A percentile compares a stretch with the other conserved stretches of the same genome.
These are phyloP conservation scores for Staphylotrichum longicolle DNA, from an alignment of 495 filamentous ascomycete species.

Conservation along the genomic window DNA sequence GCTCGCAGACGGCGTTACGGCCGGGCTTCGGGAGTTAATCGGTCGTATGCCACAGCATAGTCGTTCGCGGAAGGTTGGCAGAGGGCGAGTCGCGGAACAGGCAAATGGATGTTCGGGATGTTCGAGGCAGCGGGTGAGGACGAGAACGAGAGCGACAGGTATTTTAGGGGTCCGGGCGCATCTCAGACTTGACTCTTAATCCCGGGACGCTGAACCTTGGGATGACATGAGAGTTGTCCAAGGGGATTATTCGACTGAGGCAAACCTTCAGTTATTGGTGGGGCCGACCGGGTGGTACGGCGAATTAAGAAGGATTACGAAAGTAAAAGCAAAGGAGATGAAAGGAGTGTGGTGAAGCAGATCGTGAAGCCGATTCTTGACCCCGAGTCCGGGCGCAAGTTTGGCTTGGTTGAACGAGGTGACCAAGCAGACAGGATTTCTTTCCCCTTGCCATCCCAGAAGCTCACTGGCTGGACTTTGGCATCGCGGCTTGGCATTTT, in stretches of 20 bases:
- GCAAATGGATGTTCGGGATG: background rate
- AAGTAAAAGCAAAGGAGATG: background rate
- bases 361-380: constrained; percentile 1
- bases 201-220: no score
- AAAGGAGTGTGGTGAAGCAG: constrained; percentile 23
- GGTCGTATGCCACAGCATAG: constrained; percentile 17
- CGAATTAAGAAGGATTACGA: background rate
- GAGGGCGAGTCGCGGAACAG: background rate
- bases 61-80: background rate
- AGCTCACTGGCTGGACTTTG: constrained; percentile 18
- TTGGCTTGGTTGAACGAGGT: background rate
- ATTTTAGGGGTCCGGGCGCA: constrained; percentile 31
- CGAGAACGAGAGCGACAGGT: background rate
- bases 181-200: no score
- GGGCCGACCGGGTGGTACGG: no score
- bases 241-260: no score
- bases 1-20: constrained; percentile 1
- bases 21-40: constrained; percentile 11
- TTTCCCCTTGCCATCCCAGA: background rate
- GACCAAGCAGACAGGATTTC: constrained; percentile 15
- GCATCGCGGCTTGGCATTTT: constrained; percentile 12
- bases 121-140: background rate
- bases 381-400: background rate
- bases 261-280: no score
- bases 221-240: no score